phyloP scores from a whole-genome alignment of 495 filamentous ascomycete species.

The Elasticomyces elasticus region DNA sequence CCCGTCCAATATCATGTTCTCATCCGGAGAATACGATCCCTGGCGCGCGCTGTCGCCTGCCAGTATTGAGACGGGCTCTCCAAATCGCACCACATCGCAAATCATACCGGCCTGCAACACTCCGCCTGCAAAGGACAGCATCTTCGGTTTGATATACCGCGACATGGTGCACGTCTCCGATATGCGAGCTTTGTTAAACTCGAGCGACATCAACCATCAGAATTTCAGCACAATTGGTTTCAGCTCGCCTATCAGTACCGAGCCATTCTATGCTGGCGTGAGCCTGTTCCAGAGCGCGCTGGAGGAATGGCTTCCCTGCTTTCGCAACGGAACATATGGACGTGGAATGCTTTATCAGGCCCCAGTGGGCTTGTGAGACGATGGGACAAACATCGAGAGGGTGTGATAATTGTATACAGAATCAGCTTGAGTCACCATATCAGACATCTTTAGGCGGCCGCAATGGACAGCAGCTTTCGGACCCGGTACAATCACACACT shows the following conservation, averaged over 20 bases:
- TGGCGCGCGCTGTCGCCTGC: constrained; percentile 44
- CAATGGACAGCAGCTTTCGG: too few species aligned
- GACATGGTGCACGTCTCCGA: constrained; percentile 15
- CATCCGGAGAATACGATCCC: constrained; percentile 48
- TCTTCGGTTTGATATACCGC: constrained; percentile 11
- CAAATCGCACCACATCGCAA: constrained; percentile 1
- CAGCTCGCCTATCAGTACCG: constrained; percentile 12
- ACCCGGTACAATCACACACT: too few species aligned
- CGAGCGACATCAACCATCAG: constrained; percentile 18
- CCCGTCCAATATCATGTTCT: constrained; percentile 43
- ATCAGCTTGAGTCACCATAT: too few species aligned
- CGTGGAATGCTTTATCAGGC: constrained; percentile 4
- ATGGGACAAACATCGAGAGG: neutral
- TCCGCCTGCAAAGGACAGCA: constrained; percentile 8
- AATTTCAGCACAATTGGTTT: constrained; percentile 16
- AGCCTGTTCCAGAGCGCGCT: constrained; percentile 14
- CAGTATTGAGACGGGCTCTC: constrained; percentile 10
- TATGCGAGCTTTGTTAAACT: constrained; percentile 15
- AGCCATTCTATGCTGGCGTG: constrained; percentile 11
- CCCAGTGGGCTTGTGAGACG: neutral
- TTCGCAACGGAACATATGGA: constrained; percentile 7
- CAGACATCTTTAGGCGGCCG: too few species aligned
- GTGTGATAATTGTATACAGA: too few species aligned
- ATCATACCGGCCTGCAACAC: constrained; percentile 9
- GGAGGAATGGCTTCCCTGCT: constrained; percentile 14